Base-by-base conservation (phyloP, 225 moss, liverwort and hornwort genomes). In the Antitrichia curtipendula region DNA sequence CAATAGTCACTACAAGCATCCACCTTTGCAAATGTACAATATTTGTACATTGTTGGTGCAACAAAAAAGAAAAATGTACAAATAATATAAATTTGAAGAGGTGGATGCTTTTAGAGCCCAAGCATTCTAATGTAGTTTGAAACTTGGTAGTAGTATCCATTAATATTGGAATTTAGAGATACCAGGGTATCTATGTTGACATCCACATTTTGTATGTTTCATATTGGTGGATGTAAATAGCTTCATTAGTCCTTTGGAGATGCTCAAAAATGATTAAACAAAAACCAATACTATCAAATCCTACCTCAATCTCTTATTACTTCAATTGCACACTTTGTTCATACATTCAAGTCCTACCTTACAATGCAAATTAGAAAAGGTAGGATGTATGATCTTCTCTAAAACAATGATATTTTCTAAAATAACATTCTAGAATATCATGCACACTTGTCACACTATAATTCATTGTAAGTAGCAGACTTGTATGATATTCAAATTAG, bases 41-140 rank as follows among this genome's bases (percentile, higher is more conserved):
- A 6, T 9, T 28, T 72, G 4, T 45, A 45, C 3, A 16, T 27
- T 43, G 6, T 45, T 45, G 16, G 28, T 72, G 17, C 45, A 43
- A 29, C 28, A 17, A 45, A 10, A 41, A 71, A 36, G 2, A 1
- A 71, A 71, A 43, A 8, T 71, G 9, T 45, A 10, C 10, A 45
- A 18, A 16, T 2, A 18, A 10, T 45, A 10, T 47, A 29, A 1
- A 72, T 10, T 45, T 16, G 3, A 45, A 6, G 6, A 45, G 10
- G 17, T 29, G 16, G 28, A 43, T 5, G 2, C 1, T 45, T 17
- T 27, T 28, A 72, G 3, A 73, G 18, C 6, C 2, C 0, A 1
- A 47, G 6, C 1, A 2, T 10, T 45, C 45, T 28, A 13, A 27
- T 43, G 28, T 4, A 45, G 5, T 28, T 45, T 72, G 72, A 72